These are phyloP conservation scores for Coccomyxa sp. DNA, from an alignment of 139 green algal species.

Conservation along the genomic window DNA sequence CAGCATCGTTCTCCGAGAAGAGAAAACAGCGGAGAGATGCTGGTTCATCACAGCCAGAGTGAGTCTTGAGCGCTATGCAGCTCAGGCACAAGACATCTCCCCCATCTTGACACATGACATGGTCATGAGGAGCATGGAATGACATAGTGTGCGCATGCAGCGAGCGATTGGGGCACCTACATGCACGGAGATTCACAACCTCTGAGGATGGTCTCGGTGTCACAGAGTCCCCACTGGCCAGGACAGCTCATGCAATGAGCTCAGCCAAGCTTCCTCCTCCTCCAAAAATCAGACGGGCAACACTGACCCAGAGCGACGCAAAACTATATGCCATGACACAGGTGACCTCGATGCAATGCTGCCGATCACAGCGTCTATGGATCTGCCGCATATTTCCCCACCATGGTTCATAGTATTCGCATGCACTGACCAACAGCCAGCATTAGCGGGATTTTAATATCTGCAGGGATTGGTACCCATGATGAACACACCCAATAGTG, in stretches of 20 bases:
- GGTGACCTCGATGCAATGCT: background rate
- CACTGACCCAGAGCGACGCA: background rate
- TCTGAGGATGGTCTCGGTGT: background rate
- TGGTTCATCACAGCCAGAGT: too few species aligned
- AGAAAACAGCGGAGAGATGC: too few species aligned
- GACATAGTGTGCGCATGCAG: background rate
- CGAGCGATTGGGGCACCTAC: background rate
- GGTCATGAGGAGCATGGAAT: too few species aligned
- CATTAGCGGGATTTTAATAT: background rate
- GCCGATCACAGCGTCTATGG: background rate
- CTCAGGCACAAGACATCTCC: too few species aligned
- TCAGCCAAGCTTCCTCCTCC: background rate
- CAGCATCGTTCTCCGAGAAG: too few species aligned
- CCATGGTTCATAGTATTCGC: background rate
- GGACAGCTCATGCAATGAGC: background rate
- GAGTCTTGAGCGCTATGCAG: too few species aligned
- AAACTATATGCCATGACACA: background rate
- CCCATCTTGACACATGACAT: too few species aligned
- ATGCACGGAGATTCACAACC: background rate
- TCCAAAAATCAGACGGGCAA: background rate
- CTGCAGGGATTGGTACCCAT: constrained; percentile 8
- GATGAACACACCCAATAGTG: constrained; percentile 4
- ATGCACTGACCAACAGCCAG: background rate
- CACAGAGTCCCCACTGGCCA: background rate
- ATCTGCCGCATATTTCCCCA: background rate